phyloP scores from a whole-genome alignment of 768 basidiomycete species.

The Mycena maculata region DNA sequence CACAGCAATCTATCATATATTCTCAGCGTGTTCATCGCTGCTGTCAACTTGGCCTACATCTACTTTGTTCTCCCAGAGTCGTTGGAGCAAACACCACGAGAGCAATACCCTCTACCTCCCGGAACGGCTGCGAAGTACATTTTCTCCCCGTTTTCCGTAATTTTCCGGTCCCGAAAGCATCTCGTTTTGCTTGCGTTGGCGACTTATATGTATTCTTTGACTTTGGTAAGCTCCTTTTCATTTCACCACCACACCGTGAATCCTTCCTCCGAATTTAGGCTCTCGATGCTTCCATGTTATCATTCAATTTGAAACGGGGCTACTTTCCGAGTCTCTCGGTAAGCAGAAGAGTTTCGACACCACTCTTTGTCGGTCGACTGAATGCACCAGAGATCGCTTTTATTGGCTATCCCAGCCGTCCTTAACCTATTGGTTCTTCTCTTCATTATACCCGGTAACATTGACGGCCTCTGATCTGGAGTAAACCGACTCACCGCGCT shows the following conservation, averaged over 20 bases:
- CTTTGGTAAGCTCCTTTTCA: neutral
- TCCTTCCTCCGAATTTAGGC: neutral
- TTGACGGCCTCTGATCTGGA: no score
- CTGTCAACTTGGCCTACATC: conserved; percentile 3
- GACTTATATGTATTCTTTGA: conserved; percentile 17
- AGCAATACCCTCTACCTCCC: neutral
- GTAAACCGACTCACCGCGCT: neutral
- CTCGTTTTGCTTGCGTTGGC: conserved; percentile 7
- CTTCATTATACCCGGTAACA: conserved; percentile 16
- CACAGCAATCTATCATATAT: neutral
- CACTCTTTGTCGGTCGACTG: neutral
- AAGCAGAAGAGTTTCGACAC: neutral
- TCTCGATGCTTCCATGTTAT: neutral
- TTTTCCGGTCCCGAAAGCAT: neutral
- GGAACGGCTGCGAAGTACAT: conserved; percentile 2
- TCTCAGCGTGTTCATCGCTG: conserved; percentile 1
- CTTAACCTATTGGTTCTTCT: neutral
- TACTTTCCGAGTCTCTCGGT: conserved; percentile 16
- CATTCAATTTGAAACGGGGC: neutral
- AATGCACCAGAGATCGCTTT: conserved; percentile 13
- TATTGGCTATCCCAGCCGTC: neutral
- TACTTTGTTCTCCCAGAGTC: conserved; percentile 24
- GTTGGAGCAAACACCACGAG: neutral
- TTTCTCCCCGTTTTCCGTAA: neutral
- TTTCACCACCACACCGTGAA: no score